Percentiles rank a stretch among this genome's conserved stretches.
Evolutionary conservation across 345 rosid genomes (phyloP).

Genomic region (Xanthoceras sorbifolium): DNA sequence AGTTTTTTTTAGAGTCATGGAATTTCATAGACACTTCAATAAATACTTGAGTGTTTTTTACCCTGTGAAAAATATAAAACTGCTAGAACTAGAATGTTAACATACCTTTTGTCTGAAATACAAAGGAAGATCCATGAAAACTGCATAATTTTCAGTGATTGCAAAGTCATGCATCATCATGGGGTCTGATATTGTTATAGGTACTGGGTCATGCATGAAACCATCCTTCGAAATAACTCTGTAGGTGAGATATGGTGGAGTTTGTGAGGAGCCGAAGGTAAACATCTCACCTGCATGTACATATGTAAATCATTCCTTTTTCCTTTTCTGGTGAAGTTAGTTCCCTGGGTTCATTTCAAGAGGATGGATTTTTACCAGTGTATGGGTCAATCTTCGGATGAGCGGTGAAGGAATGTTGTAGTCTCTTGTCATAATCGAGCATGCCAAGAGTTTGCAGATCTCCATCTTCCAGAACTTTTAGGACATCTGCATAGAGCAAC

Average conservation of each 20-base stretch:
- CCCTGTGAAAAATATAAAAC: background rate
- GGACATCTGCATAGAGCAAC: constrained; percentile 58
- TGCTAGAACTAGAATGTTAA: constrained; percentile 6
- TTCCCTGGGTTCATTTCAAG: background rate
- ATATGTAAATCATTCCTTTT: constrained; percentile 13
- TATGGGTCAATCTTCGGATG: constrained; percentile 93
- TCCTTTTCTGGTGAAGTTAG: background rate
- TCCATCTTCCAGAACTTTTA: constrained; percentile 92
- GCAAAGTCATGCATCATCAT: constrained; percentile 99
- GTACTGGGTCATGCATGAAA: constrained; percentile 86
- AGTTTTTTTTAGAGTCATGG: background rate
- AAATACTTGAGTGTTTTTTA: background rate
- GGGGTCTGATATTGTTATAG: constrained; percentile 77
- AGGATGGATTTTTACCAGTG: constrained; percentile 59
- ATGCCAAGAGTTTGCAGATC: constrained; percentile 95
- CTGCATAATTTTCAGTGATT: constrained; percentile 86
- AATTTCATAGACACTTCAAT: background rate
- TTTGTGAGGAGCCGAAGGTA: constrained; percentile 79
- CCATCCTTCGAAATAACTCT: constrained; percentile 92
- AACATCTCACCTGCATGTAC: constrained; percentile 91
- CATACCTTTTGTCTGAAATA: constrained; percentile 86
- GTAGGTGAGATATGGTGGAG: constrained; percentile 84
- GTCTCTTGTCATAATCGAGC: constrained; percentile 92
- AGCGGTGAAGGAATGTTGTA: constrained; percentile 89
- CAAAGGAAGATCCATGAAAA: constrained; percentile 94